phyloP scores from a whole-genome alignment of 2,329 filamentous ascomycete species.

The Pseudogymnoascus sp. region DNA sequence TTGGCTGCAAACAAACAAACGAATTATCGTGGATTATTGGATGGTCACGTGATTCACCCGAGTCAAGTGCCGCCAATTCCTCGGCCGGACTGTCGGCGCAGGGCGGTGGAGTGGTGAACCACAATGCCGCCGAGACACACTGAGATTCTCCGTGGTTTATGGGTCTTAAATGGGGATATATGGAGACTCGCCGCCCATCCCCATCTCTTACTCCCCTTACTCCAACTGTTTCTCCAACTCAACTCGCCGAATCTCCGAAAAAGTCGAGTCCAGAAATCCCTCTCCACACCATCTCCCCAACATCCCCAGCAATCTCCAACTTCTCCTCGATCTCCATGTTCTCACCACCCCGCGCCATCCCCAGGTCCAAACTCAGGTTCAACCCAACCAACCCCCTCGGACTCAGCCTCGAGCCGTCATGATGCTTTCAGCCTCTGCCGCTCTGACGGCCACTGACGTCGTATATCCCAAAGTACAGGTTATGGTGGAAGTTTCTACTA shows the following conservation, averaged over 20 bases:
- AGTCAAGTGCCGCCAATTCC: neutral
- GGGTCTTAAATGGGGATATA: neutral
- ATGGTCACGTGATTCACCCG: neutral
- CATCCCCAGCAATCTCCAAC: neutral
- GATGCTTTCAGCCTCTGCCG: neutral
- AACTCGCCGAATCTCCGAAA: constrained; percentile 4
- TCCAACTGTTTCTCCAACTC: constrained; percentile 2
- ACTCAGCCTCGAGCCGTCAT: neutral
- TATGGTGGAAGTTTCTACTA: constrained; percentile 28
- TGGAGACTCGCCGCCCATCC: neutral
- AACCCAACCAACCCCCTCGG: neutral
- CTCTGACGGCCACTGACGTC: constrained; percentile 4
- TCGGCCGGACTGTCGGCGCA: neutral
- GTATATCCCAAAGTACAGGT: neutral
- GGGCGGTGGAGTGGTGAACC: neutral
- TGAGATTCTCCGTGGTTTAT: neutral
- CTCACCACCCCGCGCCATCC: neutral
- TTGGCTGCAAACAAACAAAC: neutral
- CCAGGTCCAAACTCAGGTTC: neutral
- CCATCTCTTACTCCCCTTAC: neutral
- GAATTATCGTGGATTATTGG: neutral
- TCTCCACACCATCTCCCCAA: neutral
- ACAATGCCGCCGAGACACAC: constrained; percentile 7
- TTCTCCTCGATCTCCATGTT: neutral
- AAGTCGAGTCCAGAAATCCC: neutral